Conservation (phyloP, 345 rosid genomes). For the Corchorus olitorius region DNA sequence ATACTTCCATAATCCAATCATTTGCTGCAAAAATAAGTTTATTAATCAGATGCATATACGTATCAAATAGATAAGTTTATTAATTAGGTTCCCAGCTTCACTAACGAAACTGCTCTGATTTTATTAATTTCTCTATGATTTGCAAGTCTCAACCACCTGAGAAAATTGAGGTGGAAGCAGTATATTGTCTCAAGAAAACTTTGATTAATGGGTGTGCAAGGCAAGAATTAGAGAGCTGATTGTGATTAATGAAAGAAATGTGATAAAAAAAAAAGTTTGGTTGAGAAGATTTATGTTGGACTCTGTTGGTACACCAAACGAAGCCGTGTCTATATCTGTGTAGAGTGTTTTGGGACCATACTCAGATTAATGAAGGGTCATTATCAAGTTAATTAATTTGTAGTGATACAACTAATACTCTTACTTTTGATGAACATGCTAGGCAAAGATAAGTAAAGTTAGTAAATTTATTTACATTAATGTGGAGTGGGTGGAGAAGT, state of each 20-base stretch:
- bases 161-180: not conserved
- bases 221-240: conserved; percentile 4
- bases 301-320: conserved; percentile 2
- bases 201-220: conserved; percentile 7
- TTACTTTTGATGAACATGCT: not conserved
- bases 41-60: not conserved
- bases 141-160: not conserved
- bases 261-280: not conserved
- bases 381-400: not conserved
- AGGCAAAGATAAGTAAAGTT: not conserved
- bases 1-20: not conserved
- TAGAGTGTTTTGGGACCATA: not conserved
- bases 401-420: not conserved
- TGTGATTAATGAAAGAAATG: conserved; percentile 8
- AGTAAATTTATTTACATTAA: no score
- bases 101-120: not conserved
- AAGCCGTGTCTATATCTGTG: no score
- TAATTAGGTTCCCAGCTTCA: not conserved
- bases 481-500: no score
- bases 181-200: not conserved
- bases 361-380: not conserved
- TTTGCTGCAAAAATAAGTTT: conserved; percentile 1
- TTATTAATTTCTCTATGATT: not conserved
- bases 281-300: not conserved
- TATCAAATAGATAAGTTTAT: not conserved